Percentiles rank a stretch among this genome's conserved stretches.
Evolutionary conservation across 805 yeast genomes (phyloP).

Genomic region (Wickerhamiella vanderwaltii): DNA sequence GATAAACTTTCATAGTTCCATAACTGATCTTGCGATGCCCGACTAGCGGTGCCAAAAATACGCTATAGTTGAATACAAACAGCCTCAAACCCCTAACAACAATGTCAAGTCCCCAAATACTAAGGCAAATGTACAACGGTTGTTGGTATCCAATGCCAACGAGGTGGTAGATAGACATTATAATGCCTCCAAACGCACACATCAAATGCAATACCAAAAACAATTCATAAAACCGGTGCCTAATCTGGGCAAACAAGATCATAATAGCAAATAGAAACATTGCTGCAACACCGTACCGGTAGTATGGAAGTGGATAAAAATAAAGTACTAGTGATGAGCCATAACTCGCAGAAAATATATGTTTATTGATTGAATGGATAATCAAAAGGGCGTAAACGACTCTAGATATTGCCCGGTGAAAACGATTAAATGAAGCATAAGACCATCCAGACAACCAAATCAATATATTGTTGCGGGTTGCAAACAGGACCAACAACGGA

Average conservation of each 20-base stretch:
- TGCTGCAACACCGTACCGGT: slow-evolving; percentile 28
- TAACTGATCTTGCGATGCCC: slow-evolving; percentile 23
- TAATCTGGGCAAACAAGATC: slow-evolving; percentile 38
- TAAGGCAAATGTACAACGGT: slow-evolving; percentile 42
- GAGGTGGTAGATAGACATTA: slow-evolving; percentile 44
- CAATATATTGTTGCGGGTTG: slow-evolving; percentile 51
- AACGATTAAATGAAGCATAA: slow-evolving; percentile 41
- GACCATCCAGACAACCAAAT: slow-evolving; percentile 51
- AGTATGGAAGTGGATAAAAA: slow-evolving; percentile 28
- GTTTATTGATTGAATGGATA: slow-evolving; percentile 41
- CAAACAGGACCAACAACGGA: slow-evolving; percentile 45
- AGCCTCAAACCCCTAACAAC: slow-evolving; percentile 43
- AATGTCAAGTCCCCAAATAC: slow-evolving; percentile 59
- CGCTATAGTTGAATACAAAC: slow-evolving; percentile 26
- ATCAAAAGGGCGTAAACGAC: slow-evolving; percentile 32
- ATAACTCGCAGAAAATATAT: slow-evolving; percentile 30
- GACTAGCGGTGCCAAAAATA: slow-evolving; percentile 28
- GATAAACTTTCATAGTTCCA: slow-evolving; percentile 34
- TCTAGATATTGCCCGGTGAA: slow-evolving; percentile 48
- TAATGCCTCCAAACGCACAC: slow-evolving; percentile 40
- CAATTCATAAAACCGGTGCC: slow-evolving; percentile 42
- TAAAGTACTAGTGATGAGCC: slow-evolving; percentile 25
- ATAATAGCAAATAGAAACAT: slow-evolving; percentile 29
- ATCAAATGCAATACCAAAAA: slow-evolving; percentile 44
- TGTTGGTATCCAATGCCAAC: slow-evolving; percentile 42